Evolutionary conservation across 2,329 filamentous ascomycete species (phyloP).

Genomic region (Monilinia vaccinii-corymbosi): DNA sequence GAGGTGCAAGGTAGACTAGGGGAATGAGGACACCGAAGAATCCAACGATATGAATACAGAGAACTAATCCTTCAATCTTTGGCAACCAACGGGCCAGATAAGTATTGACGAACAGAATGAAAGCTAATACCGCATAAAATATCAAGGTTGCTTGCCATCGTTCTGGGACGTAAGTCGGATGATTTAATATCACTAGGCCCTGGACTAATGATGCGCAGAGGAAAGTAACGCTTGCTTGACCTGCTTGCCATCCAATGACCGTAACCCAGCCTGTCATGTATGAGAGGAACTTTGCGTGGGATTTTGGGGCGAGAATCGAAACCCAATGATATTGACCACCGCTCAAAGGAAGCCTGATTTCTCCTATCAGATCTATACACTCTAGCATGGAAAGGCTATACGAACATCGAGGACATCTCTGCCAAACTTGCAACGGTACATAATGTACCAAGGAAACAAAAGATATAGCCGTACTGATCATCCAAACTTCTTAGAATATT

Average conservation of each 20-base stretch:
- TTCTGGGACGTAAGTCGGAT: slow-evolving; percentile 29
- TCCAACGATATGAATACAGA: slow-evolving; percentile 36
- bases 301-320: slow-evolving; percentile 40
- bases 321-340: slow-evolving; percentile 52
- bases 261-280: slow-evolving; percentile 43
- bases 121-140: slow-evolving; percentile 32
- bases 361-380: background rate
- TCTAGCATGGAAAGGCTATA: background rate
- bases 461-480: background rate
- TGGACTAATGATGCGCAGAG: slow-evolving; percentile 37
- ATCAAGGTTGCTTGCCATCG: slow-evolving; percentile 36
- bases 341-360: slow-evolving; percentile 39
- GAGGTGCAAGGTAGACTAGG: slow-evolving; percentile 27
- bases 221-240: slow-evolving; percentile 33
- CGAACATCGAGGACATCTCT: slow-evolving; percentile 24
- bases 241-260: slow-evolving; percentile 37
- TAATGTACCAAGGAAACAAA: slow-evolving; percentile 19
- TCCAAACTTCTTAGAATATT: background rate
- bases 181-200: slow-evolving; percentile 30
- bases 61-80: slow-evolving; percentile 34
- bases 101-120: slow-evolving; percentile 37
- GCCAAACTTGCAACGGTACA: slow-evolving; percentile 16
- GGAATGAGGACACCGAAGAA: slow-evolving; percentile 36
- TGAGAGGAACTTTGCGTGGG: slow-evolving; percentile 42
- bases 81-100: slow-evolving; percentile 32